A percentile compares a stretch with the other conserved stretches of the same genome.
Evolutionary conservation across 805 yeast species (phyloP).

Genomic region (Candida namnaoensis): DNA sequence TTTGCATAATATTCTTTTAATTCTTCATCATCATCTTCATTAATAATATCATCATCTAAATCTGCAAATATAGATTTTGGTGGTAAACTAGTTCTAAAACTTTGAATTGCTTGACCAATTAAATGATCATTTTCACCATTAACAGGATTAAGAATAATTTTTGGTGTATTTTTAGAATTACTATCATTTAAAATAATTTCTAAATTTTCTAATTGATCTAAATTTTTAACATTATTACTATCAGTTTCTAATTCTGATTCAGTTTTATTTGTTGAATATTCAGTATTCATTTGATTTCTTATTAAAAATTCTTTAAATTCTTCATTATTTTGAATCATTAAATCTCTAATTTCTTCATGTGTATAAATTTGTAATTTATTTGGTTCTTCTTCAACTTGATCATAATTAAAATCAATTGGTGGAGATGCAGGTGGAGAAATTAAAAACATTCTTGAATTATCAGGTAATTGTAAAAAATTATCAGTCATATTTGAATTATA

Average conservation of each 20-base stretch:
- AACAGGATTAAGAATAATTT: slow-evolving; percentile 15
- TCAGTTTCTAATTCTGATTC: not conserved
- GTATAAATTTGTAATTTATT: slow-evolving; percentile 18
- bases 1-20: too few relatives aligned
- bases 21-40: slow-evolving; percentile 1
- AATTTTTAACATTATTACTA: not conserved
- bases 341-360: slow-evolving; percentile 14
- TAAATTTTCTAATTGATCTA: not conserved
- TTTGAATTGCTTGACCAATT: slow-evolving; percentile 13
- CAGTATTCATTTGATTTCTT: slow-evolving; percentile 4
- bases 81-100: slow-evolving; percentile 25
- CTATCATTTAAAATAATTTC: slow-evolving; percentile 17
- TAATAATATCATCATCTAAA: slow-evolving; percentile 6
- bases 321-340: slow-evolving; percentile 11
- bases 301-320: slow-evolving; percentile 8
- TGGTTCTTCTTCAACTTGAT: slow-evolving; percentile 28
- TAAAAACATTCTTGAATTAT: slow-evolving; percentile 23
- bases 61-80: slow-evolving; percentile 29
- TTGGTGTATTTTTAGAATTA: slow-evolving; percentile 8
- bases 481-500: slow-evolving; percentile 4
- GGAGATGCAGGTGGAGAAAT: slow-evolving; percentile 35
- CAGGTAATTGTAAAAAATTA: slow-evolving; percentile 23
- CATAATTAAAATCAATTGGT: slow-evolving; percentile 30
- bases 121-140: slow-evolving; percentile 16
- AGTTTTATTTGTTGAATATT: slow-evolving; percentile 3